Evolutionary conservation across 768 basidiomycete genomes (phyloP), one percentile per base, ranked within the genome.

Genomic region (Lyophyllum atratum): DNA sequence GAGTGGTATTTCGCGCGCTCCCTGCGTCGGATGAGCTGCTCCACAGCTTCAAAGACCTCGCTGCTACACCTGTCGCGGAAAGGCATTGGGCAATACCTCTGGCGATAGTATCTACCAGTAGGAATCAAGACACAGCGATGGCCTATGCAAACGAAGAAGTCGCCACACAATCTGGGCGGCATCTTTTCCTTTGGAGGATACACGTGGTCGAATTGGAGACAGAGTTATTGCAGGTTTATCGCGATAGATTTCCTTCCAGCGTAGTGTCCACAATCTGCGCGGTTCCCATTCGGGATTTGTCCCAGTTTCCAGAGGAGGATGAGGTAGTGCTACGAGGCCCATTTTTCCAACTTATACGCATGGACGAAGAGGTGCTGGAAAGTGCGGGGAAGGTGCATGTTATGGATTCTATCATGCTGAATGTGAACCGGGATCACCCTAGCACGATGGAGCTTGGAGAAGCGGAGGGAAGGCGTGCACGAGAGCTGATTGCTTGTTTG

Each of bases 81-180:
- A 58, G 66, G 28, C 65, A 57, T 39, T 65, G 66, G 66, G 58
- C 62, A 10, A 54, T 67, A n/a, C 66, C 66, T 15, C 58, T 68
- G 4, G 57, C 61, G 29, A 58, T 68, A 25, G 40, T 66, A 44
- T 64, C 66, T 12, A 55, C 62, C 26, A 64, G 60, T 39, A 61
- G 54, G 31, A 56, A 52, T 8, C 60, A 49, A 17, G 59, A 59
- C 10, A 37, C 51, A 15, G 64, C 63, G 21, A 25, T 64, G 44
- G 31, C 53, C 25, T 66, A 63, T 47, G 57, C 64, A 26, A 58
- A 56, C 22, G 24, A 28, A 12, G 49, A 53, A 26, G 50, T 54
- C n/a, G 22, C 33, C n/a, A 21, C 48, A 25, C 59, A 58, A n/a
- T 29, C 55, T 15, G 29, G 44, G 17, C 22, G 21, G 1, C 56